Evolutionary conservation across 1,284 basidiomycete species (phyloP).

Genomic region (Hortiboletus rubellus): DNA sequence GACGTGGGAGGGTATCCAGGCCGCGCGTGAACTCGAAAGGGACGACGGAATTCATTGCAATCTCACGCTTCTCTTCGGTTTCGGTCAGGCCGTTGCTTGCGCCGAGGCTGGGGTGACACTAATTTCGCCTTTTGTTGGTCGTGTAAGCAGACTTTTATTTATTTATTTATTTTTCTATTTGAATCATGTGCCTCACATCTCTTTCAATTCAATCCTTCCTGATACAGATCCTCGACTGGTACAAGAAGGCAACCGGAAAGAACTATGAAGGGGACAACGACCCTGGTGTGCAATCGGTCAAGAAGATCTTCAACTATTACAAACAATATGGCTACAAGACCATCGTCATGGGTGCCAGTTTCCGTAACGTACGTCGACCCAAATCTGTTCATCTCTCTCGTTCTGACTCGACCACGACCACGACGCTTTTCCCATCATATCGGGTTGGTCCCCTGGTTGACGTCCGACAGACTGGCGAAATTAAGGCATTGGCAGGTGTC

Average conservation of each 20-base stretch:
- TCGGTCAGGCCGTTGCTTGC: conserved; percentile 97
- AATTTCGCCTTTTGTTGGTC: conserved; percentile 99
- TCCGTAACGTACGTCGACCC: conserved; percentile 79
- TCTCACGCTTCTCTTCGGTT: conserved; percentile 98
- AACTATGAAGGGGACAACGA: conserved; percentile 86
- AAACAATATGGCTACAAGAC: conserved; percentile 99
- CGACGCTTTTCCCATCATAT: background rate
- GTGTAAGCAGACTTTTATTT: conserved; percentile 53
- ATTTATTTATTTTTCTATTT: conserved; percentile 10
- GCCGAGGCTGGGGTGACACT: conserved; percentile 98
- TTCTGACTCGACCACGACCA: conserved; percentile 1
- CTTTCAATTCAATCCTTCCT: conserved; percentile 12
- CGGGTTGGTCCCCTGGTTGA: conserved; percentile 23
- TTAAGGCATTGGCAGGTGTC: conserved; percentile 92
- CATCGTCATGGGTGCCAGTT: conserved; percentile 99
- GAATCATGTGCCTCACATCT: conserved; percentile 13
- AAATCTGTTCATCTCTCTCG: background rate
- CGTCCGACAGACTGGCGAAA: conserved; percentile 74
- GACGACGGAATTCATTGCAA: conserved; percentile 98
- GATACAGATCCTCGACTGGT: conserved; percentile 87
- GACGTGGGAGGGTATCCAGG: conserved; percentile 99
- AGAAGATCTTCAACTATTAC: conserved; percentile 99
- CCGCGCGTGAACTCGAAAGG: conserved; percentile 92
- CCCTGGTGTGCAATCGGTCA: conserved; percentile 96
- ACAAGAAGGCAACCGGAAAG: conserved; percentile 89